These are phyloP conservation scores for Entomortierella lignicola DNA, from an alignment of 192 early-diverging fungal genomes.

Conservation along the genomic window DNA sequence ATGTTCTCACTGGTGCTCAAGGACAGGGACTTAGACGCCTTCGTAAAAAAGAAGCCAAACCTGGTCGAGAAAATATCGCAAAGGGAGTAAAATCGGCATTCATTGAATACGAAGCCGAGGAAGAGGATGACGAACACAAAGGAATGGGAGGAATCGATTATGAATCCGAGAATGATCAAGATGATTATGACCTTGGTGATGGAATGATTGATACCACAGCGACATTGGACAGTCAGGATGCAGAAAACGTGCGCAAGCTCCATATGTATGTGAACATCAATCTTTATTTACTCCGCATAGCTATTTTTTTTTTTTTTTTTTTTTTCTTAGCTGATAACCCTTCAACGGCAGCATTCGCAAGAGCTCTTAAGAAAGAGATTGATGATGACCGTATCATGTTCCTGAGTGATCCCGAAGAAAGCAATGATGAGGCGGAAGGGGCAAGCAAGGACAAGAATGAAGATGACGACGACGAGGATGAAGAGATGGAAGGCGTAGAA, in stretches of 20 bases:
- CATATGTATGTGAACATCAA: conserved; percentile 44
- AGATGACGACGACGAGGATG: not conserved
- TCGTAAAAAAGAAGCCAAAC: conserved; percentile 20
- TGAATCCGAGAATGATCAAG: conserved; percentile 48
- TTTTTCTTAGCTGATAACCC: conserved; percentile 34
- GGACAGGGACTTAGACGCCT: conserved; percentile 12
- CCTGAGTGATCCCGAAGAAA: conserved; percentile 47
- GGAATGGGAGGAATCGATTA: conserved; percentile 54
- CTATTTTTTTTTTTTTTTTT: not conserved
- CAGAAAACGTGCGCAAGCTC: conserved; percentile 34
- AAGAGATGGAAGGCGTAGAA: conserved; percentile 1
- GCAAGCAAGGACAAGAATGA: not conserved
- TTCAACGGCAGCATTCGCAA: conserved; percentile 37
- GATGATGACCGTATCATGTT: conserved; percentile 45
- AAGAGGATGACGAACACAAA: conserved; percentile 52
- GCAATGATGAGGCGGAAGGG: conserved; percentile 12
- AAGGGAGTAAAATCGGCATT: conserved; percentile 35
- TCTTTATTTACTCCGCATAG: no score
- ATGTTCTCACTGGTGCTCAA: conserved; percentile 9
- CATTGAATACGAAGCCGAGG: conserved; percentile 56
- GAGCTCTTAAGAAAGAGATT: conserved; percentile 35
- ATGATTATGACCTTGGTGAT: conserved; percentile 44
- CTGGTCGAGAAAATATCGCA: conserved; percentile 1
- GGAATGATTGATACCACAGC: conserved; percentile 35
- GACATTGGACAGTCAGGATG: conserved; percentile 14